Percentiles rank a stretch among this genome's conserved stretches.
These are phyloP conservation scores for Blyttiomyces sp. DNA, from an alignment of 371 early-diverging fungal genomes.

Conservation along the genomic window DNA sequence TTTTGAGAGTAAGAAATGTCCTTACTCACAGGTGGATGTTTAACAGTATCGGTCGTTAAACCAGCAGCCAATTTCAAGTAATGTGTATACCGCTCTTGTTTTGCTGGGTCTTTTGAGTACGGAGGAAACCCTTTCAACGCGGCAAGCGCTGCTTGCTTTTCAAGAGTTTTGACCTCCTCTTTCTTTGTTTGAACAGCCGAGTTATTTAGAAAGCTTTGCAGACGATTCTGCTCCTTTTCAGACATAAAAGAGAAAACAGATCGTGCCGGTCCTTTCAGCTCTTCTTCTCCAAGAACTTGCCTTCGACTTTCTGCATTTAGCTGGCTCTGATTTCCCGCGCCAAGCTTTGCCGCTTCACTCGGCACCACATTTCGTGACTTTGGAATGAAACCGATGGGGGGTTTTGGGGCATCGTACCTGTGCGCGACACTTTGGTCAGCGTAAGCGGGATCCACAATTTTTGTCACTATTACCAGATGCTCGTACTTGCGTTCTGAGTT, in stretches of 20 bases:
- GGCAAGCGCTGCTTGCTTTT: slow-evolving; percentile 59
- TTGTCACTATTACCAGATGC: neutral
- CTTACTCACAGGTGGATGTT: slow-evolving; percentile 27
- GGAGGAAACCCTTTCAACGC: slow-evolving; percentile 86
- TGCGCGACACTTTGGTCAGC: neutral
- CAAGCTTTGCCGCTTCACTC: neutral
- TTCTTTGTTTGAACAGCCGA: slow-evolving; percentile 8
- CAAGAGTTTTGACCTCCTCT: slow-evolving; percentile 25
- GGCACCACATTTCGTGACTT: neutral
- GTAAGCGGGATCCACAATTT: neutral
- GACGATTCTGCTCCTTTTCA: slow-evolving; percentile 58
- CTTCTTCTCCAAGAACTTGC: slow-evolving; percentile 66
- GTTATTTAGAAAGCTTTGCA: slow-evolving; percentile 55
- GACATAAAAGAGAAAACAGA: slow-evolving; percentile 77
- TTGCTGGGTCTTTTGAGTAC: slow-evolving; percentile 67
- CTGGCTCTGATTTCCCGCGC: neutral
- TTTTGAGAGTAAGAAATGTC: no score
- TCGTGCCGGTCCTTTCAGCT: slow-evolving; percentile 59
- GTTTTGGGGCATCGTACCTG: slow-evolving; percentile 24
- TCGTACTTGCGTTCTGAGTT: neutral
- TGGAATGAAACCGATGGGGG: slow-evolving; percentile 17
- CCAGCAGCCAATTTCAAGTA: slow-evolving; percentile 72
- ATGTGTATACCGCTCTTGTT: slow-evolving; percentile 73
- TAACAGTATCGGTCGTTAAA: slow-evolving; percentile 9
- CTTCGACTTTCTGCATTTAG: slow-evolving; percentile 63